Base-by-base conservation (phyloP, 1,284 basidiomycete genomes). In the Psilocybe mexicana region DNA sequence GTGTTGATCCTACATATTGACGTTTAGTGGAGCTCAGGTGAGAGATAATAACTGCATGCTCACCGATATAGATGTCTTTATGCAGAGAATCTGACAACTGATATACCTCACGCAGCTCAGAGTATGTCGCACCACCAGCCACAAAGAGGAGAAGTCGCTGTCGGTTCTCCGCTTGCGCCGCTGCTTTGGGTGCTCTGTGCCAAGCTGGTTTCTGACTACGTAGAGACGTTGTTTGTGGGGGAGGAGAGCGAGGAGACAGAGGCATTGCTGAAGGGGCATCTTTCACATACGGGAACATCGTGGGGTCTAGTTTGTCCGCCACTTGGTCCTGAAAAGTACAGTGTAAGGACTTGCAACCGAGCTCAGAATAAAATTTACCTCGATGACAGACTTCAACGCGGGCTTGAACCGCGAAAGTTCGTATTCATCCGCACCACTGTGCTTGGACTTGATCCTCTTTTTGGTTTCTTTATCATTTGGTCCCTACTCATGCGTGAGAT, bases 321-420 rank as follows among this genome's bases (percentile, higher is more conserved):
- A 88, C 80, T 69, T 96, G 92, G 57, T 98, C 95, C 90, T 96
- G 67, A 1, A 55, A 2, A 44, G 35, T 26, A n/a, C 24, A 59
- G 30, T 24, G 7, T 28, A 44, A 30, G 33, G 25, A 36, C 28
- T 2, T 33, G 3, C 35, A 2, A 33, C n/a, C 8, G 5, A 23
- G 24, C 33, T 43, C 42, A n/a, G 30, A 8, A 23, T 42, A 28
- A 11, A 43, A 67, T 26, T 18, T 67, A 90, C 91, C 78, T 95
- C 91, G n/a, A 96, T 75, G 66, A 99, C 85, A 4, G 88, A 85
- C 65, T 87, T 88, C 43, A 99, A 75, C 2, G 91, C 75, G 3
- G 97, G 97, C 69, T 93, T 96, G 76, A 88, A 99, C 52, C 97
- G 84, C 33, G 96, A 98, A 43, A 99, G 83, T 63, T 98, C 96